Base-by-base conservation (phyloP, 179 eudicot genomes). In the Silene coronaria region DNA sequence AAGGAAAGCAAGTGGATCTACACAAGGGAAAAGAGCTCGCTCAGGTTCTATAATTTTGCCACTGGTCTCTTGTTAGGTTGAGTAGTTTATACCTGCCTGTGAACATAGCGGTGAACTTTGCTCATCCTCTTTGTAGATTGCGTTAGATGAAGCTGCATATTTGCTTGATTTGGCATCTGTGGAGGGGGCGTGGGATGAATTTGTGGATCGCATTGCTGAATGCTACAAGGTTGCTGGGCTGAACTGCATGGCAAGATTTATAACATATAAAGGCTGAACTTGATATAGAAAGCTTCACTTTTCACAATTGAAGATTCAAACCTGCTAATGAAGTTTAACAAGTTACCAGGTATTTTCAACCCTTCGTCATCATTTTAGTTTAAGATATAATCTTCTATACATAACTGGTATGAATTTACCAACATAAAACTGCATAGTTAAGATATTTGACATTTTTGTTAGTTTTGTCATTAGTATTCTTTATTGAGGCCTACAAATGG, bases 161-260 rank as follows among this genome's bases (percentile, higher is more conserved):
- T 87, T 91, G 82, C 83, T 95, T 84, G 97, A 95, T 84, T 79
- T 95, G 74, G 97, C 99, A 45, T 86, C 99, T n/a, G 84, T 90
- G 27, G 99, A 95, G 80, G 99, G 99, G 72, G 79, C 79, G 7
- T 95, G 97, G 99, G 92, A 87, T 78, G 91, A 89, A 32, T 81
- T 76, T 32, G 75, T 84, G 70, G 88, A 84, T 60, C 86, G 84
- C 27, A 82, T 92, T 76, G 90, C 90, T 28, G 88, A 87, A 73
- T 91, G 99, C 82, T 95, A 89, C 86, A 81, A 84, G 71, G 89
- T 79, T 46, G 96, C 91, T 10, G 97, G 96, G 62, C 92, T 95
- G 24, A 51, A 74, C 45, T 89, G 86, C 64, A 84, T 95, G 67
- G 91, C 99, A 55, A 83, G 82, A 71, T 95, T 95, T 84, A 80